Base-by-base conservation (phyloP, 2,329 filamentous ascomycete species). In the Paraphoma sp. region DNA sequence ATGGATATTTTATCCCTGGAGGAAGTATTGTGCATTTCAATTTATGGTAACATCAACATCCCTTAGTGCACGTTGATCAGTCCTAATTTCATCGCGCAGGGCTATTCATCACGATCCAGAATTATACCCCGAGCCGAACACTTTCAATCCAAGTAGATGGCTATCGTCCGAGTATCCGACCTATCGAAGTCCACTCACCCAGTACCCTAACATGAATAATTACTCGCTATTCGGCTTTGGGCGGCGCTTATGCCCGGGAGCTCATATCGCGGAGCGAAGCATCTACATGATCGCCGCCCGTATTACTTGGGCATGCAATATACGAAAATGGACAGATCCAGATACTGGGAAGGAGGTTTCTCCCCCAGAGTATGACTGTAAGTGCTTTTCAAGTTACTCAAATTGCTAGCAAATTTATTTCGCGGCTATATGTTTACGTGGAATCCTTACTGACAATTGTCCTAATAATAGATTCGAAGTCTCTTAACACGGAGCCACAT, bases 131-230 rank as follows among this genome's bases (percentile, higher is more conserved):
- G 82, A 87, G 62, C 81, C 84, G 6, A 84, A 88, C 48, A 79
- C 74, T 63, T 88, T 81, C 75, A 81, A 78, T n/a, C 85, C 86
- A 0, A 84, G 86, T 57, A 82, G 86, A 31, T 89, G 83, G 75
- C 79, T 89, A 4, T 36, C 52, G 16, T 54, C 60, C 0, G 23
- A 38, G 9, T 65, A 52, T 8, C 60, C 62, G 1, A 58, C 60
- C 3, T 65, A 62, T 48, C 36, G 45, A 29, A 52, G 56, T 28
- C 62, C 62, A 1, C 17, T 67, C 2, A 57, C 53, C 0, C 45
- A 52, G 18, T 62, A 53, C 16, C 64, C 60, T 0, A 60, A 50
- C 17, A 45, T 58, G 4, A 48, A 53, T 16, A 54, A 56, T 4
- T 64, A 51, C 43, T 48, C 61, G n/a, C 41, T 51, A 2, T 63